Conservation (phyloP, 2,329 filamentous ascomycete genomes). For the Pseudopithomyces chartarum region DNA sequence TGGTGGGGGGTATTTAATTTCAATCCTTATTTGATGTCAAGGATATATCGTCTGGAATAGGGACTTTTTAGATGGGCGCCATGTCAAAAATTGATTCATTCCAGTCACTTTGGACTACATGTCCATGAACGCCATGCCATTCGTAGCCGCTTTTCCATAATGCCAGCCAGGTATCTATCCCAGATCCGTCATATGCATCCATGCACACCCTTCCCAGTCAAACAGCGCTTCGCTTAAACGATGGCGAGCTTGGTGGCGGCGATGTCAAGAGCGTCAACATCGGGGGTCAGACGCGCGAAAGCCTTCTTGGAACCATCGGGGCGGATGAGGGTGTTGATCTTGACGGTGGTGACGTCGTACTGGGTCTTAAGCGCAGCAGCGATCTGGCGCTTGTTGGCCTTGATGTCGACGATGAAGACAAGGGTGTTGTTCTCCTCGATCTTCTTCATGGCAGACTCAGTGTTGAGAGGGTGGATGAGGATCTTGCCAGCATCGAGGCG, state of each 20-base stretch:
- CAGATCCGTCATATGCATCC: constrained; percentile 34
- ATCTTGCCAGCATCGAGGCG: constrained; percentile 98
- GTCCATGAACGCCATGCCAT: constrained; percentile 46
- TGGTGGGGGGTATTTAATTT: background rate
- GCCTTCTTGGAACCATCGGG: constrained; percentile 99
- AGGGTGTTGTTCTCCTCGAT: constrained; percentile 99
- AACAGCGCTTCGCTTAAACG: constrained; percentile 67
- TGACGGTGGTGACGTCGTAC: constrained; percentile 96
- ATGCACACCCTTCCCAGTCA: constrained; percentile 14
- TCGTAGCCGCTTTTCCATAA: constrained; percentile 39
- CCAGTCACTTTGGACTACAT: constrained; percentile 42
- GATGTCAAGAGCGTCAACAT: constrained; percentile 98
- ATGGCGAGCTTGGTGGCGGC: constrained; percentile 98
- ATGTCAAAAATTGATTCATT: constrained; percentile 39
- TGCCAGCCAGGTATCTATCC: constrained; percentile 32
- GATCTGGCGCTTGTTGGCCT: constrained; percentile 99
- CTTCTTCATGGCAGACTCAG: constrained; percentile 99
- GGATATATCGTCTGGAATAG: background rate
- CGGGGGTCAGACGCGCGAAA: constrained; percentile 90
- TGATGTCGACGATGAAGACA: constrained; percentile 91
- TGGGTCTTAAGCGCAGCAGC: constrained; percentile 98
- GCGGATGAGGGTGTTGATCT: constrained; percentile 99
- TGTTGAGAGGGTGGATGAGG: constrained; percentile 97
- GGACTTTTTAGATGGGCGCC: constrained; percentile 6
- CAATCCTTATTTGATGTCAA: background rate